Conservation (phyloP, 495 filamentous ascomycete species). For the Oleoguttula mirabilis region DNA sequence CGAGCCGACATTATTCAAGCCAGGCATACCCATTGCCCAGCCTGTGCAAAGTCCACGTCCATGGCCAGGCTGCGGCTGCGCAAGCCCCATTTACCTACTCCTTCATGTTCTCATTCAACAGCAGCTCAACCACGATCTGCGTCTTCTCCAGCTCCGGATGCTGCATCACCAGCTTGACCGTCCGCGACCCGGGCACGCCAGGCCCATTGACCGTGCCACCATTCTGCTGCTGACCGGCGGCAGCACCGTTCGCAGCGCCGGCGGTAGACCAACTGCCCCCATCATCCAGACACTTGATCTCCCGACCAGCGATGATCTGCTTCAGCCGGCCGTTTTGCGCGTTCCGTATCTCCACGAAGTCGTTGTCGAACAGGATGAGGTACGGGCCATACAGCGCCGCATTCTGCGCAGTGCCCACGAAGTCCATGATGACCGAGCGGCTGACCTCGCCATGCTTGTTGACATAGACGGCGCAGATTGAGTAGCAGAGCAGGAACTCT, state of each 20-base stretch:
- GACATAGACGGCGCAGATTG: slow-evolving; percentile 91
- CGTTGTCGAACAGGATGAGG: slow-evolving; percentile 52
- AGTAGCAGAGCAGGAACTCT: slow-evolving; percentile 89
- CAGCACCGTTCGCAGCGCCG: slow-evolving; percentile 19
- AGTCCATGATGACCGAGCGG: slow-evolving; percentile 89
- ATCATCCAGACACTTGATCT: slow-evolving; percentile 81
- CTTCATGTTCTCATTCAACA: slow-evolving; percentile 62
- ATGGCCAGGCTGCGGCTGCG: too few species aligned
- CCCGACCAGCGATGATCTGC: slow-evolving; percentile 85
- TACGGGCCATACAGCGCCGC: slow-evolving; percentile 60
- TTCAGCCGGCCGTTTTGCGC: slow-evolving; percentile 87
- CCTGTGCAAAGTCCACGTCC: too few species aligned
- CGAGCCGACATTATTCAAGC: too few species aligned
- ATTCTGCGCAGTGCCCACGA: slow-evolving; percentile 77
- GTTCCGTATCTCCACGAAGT: slow-evolving; percentile 93
- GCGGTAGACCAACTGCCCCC: slow-evolving; percentile 40
- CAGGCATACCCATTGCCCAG: too few species aligned
- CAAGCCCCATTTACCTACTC: too few species aligned
- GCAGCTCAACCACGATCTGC: slow-evolving; percentile 81
- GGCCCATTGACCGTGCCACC: slow-evolving; percentile 18
- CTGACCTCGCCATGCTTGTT: slow-evolving; percentile 96
- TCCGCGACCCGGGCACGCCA: slow-evolving; percentile 33
- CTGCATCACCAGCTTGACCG: slow-evolving; percentile 88
- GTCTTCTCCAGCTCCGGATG: slow-evolving; percentile 72
- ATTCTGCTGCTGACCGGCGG: slow-evolving; percentile 29